Evolutionary conservation across 208 protist genomes (phyloP).

Genomic region (Wallacemonas sp.): DNA sequence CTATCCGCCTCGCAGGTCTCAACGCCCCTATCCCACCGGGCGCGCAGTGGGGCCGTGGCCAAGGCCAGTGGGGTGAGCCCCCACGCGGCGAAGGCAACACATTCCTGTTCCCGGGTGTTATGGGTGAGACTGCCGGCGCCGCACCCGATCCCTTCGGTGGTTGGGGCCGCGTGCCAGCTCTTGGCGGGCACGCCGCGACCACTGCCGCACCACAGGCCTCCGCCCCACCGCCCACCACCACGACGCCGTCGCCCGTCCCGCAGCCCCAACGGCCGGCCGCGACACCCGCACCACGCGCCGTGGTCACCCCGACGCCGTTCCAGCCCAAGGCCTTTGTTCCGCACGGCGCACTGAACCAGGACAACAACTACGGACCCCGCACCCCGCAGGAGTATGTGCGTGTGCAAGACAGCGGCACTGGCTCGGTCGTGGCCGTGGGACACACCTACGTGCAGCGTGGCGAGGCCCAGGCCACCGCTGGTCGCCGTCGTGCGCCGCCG

Average conservation of each 20-base stretch:
- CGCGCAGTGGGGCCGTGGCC: constrained; percentile 91
- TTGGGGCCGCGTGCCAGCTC: constrained; percentile 20
- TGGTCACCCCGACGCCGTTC: constrained; percentile 69
- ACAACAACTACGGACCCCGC: constrained; percentile 14
- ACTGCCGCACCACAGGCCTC: constrained; percentile 1
- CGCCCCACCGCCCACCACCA: neutral
- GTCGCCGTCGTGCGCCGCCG: constrained; percentile 10
- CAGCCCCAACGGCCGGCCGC: constrained; percentile 8
- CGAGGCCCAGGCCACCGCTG: neutral
- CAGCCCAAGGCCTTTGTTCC: constrained; percentile 62
- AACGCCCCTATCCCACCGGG: constrained; percentile 98
- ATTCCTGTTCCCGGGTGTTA: constrained; percentile 83
- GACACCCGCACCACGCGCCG: constrained; percentile 14
- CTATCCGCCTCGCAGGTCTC: constrained; percentile 97
- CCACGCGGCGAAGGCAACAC: constrained; percentile 82
- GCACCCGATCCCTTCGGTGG: constrained; percentile 3
- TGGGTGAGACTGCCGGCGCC: constrained; percentile 63
- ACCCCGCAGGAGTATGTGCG: constrained; percentile 76
- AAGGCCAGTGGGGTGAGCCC: constrained; percentile 98
- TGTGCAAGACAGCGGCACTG: constrained; percentile 66
- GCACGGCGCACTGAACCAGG: constrained; percentile 6
- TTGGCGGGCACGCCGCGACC: constrained; percentile 4
- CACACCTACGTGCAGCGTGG: constrained; percentile 65
- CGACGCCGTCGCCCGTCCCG: constrained; percentile 7
- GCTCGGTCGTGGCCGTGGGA: constrained; percentile 61